A percentile compares a stretch with the other conserved stretches of the same genome.
Evolutionary conservation across 768 basidiomycete species (phyloP).

Genomic region (Daedalea quercina): DNA sequence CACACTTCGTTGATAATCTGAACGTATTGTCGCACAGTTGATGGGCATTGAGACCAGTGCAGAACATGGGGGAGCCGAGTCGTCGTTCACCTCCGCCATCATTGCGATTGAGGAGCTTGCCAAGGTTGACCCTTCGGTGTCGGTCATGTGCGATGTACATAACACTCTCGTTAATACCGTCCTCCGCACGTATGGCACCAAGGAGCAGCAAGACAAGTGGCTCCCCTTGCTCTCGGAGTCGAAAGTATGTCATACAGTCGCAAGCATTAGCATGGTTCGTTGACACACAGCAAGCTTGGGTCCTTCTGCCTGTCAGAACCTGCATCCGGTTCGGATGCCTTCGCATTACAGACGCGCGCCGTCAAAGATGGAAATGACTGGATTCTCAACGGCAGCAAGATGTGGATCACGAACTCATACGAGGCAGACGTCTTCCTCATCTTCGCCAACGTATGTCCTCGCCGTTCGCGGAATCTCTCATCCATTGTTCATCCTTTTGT

Average conservation of each 20-base stretch:
- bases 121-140: slow-evolving; percentile 92
- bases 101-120: slow-evolving; percentile 97
- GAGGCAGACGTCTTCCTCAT: slow-evolving; percentile 91
- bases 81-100: slow-evolving; percentile 91
- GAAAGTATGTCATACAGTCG: slow-evolving; percentile 50
- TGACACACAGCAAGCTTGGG: slow-evolving; percentile 47
- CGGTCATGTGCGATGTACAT: slow-evolving; percentile 96
- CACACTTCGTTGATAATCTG: neutral
- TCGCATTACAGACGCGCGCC: slow-evolving; percentile 91
- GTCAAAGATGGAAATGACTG: slow-evolving; percentile 81
- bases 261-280: neutral
- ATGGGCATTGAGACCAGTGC: slow-evolving; percentile 95
- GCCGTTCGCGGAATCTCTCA: neutral
- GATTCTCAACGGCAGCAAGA: slow-evolving; percentile 94
- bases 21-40: slow-evolving; percentile 41
- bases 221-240: slow-evolving; percentile 74
- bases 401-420: slow-evolving; percentile 97
- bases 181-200: slow-evolving; percentile 76
- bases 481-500: too few species aligned
- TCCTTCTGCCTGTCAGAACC: slow-evolving; percentile 95
- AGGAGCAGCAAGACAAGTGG: slow-evolving; percentile 84
- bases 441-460: slow-evolving; percentile 78
- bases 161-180: slow-evolving; percentile 98
- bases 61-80: slow-evolving; percentile 82
- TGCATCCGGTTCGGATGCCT: slow-evolving; percentile 93